These are phyloP conservation scores for Dimargaris verticillata DNA, from an alignment of 192 early-diverging fungal species.

Conservation along the genomic window DNA sequence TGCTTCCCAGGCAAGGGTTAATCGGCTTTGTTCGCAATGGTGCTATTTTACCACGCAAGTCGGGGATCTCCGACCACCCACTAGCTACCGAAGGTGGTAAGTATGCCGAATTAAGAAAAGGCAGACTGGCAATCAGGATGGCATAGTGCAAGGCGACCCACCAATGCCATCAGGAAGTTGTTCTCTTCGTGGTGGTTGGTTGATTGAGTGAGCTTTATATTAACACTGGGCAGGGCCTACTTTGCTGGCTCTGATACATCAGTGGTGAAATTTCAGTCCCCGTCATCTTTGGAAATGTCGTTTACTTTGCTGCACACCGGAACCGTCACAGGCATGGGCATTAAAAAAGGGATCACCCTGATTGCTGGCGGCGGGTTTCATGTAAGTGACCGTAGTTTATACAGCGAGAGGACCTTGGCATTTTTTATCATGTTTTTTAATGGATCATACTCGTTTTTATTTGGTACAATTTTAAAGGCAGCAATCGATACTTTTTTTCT, in stretches of 20 bases:
- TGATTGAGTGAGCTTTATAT: no score
- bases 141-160: no score
- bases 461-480: no score
- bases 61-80: conserved; percentile 29
- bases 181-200: no score
- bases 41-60: conserved; percentile 30
- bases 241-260: no score
- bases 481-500: no score
- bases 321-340: conserved; percentile 30
- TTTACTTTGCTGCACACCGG: conserved; percentile 32
- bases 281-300: conserved; percentile 16
- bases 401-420: no score
- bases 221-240: background rate
- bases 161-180: no score
- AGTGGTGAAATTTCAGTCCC: conserved; percentile 22
- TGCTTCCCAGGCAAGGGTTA: conserved; percentile 18
- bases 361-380: conserved; percentile 37
- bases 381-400: background rate
- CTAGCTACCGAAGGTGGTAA: conserved; percentile 11
- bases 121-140: no score
- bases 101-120: no score
- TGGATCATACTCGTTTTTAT: no score
- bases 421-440: no score
- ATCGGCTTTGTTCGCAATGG: conserved; percentile 33
- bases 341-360: conserved; percentile 29